phyloP scores from a whole-genome alignment of 495 filamentous ascomycete genomes.

The Tuber magnatum region DNA sequence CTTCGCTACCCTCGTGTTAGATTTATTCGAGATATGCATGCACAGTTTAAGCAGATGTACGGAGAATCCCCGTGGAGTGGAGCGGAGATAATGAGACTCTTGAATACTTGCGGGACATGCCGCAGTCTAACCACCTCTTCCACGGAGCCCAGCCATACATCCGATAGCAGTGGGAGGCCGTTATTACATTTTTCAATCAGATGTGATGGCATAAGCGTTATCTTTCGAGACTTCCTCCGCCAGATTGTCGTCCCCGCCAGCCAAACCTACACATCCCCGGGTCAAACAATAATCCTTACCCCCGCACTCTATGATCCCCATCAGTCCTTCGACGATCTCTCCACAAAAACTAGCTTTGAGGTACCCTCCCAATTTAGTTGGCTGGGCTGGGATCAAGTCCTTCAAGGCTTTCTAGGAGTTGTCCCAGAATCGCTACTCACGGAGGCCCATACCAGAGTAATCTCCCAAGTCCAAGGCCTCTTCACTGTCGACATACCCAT shows the following conservation, averaged over 20 bases:
- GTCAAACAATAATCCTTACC: slow-evolving; percentile 17
- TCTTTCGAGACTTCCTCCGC: slow-evolving; percentile 22
- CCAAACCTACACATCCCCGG: slow-evolving; percentile 16
- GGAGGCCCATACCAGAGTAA: background rate
- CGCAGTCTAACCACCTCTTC: slow-evolving; percentile 11
- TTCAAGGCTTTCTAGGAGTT: background rate
- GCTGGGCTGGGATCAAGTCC: slow-evolving; percentile 1
- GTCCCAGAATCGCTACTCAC: background rate
- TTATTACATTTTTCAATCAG: slow-evolving; percentile 1
- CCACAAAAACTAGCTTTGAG: slow-evolving; percentile 14
- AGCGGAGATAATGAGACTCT: slow-evolving; percentile 11
- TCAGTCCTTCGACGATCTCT: slow-evolving; percentile 9
- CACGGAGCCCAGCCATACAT: background rate
- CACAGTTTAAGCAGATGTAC: background rate
- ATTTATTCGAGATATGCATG: background rate
- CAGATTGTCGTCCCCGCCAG: slow-evolving; percentile 24
- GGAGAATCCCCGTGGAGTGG: background rate
- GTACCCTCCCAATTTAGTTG: background rate
- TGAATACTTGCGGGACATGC: slow-evolving; percentile 19
- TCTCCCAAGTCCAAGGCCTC: background rate
- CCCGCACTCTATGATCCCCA: slow-evolving; percentile 28
- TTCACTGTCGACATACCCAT: background rate
- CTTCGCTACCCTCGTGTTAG: background rate
- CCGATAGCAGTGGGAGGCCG: background rate
- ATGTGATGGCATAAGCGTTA: slow-evolving; percentile 6